These are phyloP conservation scores for Inga leiocalycina DNA, from an alignment of 306 rosid genomes.

Conservation along the genomic window DNA sequence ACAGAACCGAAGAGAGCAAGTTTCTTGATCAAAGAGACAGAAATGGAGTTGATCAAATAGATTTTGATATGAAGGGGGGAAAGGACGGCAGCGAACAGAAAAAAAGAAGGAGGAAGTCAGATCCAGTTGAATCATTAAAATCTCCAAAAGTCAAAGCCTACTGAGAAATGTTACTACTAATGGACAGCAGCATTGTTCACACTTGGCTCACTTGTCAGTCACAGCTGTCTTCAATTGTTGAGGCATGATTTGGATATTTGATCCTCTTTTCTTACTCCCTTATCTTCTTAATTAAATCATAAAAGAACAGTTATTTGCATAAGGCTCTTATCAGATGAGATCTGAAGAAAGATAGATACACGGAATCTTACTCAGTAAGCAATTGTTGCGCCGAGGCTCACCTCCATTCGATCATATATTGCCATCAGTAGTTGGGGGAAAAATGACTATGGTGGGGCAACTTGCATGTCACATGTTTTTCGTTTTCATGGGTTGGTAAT, in stretches of 20 bases:
- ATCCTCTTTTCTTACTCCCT: background rate
- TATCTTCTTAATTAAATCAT: background rate
- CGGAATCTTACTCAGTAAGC: accelerated
- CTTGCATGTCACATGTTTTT: background rate
- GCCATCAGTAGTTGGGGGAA: background rate
- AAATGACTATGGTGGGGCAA: background rate
- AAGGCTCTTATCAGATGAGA: too few species aligned
- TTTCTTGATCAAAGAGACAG: background rate
- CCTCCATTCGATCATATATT: too few species aligned
- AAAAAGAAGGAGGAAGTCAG: too few species aligned
- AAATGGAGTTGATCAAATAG: background rate
- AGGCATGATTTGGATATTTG: background rate
- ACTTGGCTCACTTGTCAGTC: background rate
- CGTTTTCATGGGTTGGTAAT: background rate
- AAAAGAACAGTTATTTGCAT: accelerated
- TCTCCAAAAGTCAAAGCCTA: background rate
- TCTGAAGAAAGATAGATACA: too few species aligned
- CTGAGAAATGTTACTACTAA: background rate
- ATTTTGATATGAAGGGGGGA: too few species aligned
- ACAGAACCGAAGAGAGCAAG: background rate
- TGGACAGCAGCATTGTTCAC: background rate
- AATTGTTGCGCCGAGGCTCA: too few species aligned
- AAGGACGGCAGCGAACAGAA: too few species aligned
- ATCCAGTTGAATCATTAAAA: background rate
- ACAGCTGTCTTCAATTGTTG: background rate